phyloP scores from a whole-genome alignment of 139 green algal genomes.

The Penium margaritaceum region DNA sequence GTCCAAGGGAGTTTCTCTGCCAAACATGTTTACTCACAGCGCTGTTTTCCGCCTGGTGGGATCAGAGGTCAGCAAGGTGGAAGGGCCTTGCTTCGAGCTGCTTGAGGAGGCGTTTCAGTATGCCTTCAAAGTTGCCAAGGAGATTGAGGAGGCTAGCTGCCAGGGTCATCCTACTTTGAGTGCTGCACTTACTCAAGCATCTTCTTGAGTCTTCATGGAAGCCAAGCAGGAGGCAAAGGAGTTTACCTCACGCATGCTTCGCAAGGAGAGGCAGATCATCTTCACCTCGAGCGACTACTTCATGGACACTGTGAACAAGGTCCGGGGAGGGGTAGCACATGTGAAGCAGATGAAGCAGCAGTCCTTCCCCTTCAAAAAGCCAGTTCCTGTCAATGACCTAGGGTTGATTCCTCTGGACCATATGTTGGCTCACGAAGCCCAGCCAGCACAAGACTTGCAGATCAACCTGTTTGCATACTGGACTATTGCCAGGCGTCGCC shows the following conservation, averaged over 20 bases:
- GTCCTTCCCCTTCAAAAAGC: background rate
- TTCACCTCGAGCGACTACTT: constrained; percentile 30
- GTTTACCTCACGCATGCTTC: background rate
- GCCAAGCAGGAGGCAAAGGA: background rate
- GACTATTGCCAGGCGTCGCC: constrained; percentile 3
- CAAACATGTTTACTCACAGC: constrained; percentile 20
- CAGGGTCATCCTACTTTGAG: constrained; percentile 9
- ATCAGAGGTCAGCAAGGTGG: constrained; percentile 11
- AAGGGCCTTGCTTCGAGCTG: background rate
- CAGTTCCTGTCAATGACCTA: constrained; percentile 9
- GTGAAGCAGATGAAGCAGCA: background rate
- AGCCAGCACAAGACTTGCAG: constrained; percentile 17
- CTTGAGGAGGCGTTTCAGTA: constrained; percentile 13
- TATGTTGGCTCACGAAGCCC: background rate
- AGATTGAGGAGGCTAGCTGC: background rate
- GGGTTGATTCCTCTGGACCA: background rate
- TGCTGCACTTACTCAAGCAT: background rate
- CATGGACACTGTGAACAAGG: constrained; percentile 23
- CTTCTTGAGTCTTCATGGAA: background rate
- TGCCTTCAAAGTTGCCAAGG: constrained; percentile 2
- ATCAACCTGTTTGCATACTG: constrained; percentile 30
- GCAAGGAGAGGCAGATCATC: constrained; percentile 14
- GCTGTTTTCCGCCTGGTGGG: background rate
- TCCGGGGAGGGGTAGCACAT: background rate
- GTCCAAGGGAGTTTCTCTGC: constrained; percentile 19